Base-by-base conservation (phyloP, 345 rosid species). In the Noccaea bulbosa region DNA sequence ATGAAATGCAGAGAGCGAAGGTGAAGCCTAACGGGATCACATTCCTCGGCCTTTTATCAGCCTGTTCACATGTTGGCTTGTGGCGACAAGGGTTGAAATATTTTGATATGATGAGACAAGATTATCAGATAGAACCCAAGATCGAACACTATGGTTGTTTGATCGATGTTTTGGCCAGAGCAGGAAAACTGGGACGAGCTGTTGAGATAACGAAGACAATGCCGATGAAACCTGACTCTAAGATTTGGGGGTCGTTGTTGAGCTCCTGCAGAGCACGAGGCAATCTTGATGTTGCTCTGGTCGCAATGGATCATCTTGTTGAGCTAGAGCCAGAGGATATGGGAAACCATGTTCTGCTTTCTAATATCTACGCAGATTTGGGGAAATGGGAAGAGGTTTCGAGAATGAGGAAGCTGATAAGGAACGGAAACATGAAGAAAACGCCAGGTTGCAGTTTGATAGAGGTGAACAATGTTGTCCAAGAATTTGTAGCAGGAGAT, bases 371-470 rank as follows among this genome's bases (percentile, higher is more conserved):
- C 65, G 90, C 89, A 3, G 84, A 81, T 56, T 56, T 81, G 16
- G 88, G 90, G 39, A 79, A 74, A 57, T 76, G 84, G 80, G 82
- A 85, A 0, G 86, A 73, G 4, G 88, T 83, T 17, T 81, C 82
- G 1, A 74, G 75, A 11, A 8, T 81, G 78, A 77, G 85, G 45
- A 82, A 81, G 77, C 55, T 79, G 2, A 67, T 81, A 57, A 81
- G 86, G 70, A 53, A 76, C 7, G 76, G 58, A 66, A 54, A 76
- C 24, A 78, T 77, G 81, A 88, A 84, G 83, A 83, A 71, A 74
- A 71, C 74, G 0, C 90, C 93, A 0, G 88, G 87, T 12, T 76
- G 87, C 46, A 86, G 93, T 53, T 80, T 55, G 75, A 79, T 86
- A 39, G 87, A 88, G 8, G 75, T 86, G 67, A 75, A 88, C 72